Conservation (phyloP, 2,329 filamentous ascomycete genomes). For the Ceratocystis albifundus region DNA sequence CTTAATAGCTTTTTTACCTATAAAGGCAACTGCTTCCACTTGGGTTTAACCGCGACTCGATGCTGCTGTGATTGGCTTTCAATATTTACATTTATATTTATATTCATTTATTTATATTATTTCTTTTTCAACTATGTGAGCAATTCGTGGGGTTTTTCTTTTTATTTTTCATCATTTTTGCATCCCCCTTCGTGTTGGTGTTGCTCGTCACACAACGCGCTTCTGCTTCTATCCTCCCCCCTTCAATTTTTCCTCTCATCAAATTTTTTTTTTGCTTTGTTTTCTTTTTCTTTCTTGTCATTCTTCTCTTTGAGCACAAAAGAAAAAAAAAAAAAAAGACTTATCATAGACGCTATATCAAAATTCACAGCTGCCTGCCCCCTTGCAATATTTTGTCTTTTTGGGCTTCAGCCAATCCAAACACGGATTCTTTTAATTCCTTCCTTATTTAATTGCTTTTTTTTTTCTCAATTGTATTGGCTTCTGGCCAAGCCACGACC, state of each 20-base stretch:
- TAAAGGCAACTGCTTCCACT: too few relatives aligned
- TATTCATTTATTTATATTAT: too few relatives aligned
- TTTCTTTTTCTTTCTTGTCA: not conserved
- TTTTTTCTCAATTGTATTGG: not conserved
- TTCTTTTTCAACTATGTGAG: not conserved
- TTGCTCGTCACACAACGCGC: conserved; percentile 6
- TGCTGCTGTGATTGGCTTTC: too few relatives aligned
- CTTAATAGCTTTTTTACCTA: too few relatives aligned
- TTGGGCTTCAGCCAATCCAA: not conserved
- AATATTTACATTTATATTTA: too few relatives aligned
- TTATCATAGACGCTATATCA: too few relatives aligned
- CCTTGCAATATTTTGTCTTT: not conserved
- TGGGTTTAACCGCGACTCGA: too few relatives aligned
- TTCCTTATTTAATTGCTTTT: not conserved
- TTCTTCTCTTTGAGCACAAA: not conserved
- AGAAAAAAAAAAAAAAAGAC: too few relatives aligned
- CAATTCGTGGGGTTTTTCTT: not conserved
- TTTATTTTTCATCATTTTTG: not conserved
- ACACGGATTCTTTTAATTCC: not conserved
- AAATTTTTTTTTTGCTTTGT: not conserved
- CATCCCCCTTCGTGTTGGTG: not conserved
- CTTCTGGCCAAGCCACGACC: not conserved
- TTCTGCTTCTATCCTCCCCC: not conserved
- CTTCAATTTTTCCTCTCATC: not conserved
- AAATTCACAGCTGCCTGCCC: not conserved